Conservation (phyloP, 306 rosid species). For the Gillenia trifoliata region DNA sequence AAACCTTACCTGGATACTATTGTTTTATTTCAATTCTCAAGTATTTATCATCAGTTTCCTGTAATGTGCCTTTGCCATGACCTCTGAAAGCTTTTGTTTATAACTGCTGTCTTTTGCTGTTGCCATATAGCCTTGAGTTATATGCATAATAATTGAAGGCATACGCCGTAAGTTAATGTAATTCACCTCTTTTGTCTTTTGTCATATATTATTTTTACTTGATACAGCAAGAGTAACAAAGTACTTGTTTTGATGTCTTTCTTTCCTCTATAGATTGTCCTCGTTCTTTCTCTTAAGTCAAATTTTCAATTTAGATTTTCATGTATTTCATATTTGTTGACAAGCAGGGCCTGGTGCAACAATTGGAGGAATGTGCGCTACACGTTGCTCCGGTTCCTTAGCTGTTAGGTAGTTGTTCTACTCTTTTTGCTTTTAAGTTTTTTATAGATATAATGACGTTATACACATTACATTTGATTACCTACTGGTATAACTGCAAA, state of each 20-base stretch:
- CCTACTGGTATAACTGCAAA: neutral
- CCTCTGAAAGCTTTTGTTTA: neutral
- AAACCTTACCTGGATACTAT: neutral
- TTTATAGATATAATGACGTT: neutral
- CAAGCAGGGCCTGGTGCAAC: constrained; percentile 97
- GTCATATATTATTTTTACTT: neutral
- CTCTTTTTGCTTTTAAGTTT: neutral
- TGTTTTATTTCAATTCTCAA: neutral
- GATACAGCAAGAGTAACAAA: neutral
- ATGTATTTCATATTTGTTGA: constrained; percentile 10
- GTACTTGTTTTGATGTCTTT: neutral
- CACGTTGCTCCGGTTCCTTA: constrained; percentile 97
- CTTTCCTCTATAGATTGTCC: neutral
- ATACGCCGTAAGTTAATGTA: neutral
- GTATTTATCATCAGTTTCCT: neutral
- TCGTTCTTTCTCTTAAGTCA: neutral
- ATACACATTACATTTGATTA: neutral
- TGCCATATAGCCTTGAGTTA: neutral
- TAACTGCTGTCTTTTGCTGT: neutral
- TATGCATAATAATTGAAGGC: neutral
- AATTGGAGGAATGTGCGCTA: constrained; percentile 99
- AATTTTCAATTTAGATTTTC: constrained; percentile 3
- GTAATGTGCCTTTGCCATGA: neutral
- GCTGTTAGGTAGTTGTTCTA: constrained; percentile 71
- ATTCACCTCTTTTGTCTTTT: neutral